These are phyloP conservation scores for Globisporangium nodosum DNA, from an alignment of 352 stramenopile genomes.

Conservation along the genomic window DNA sequence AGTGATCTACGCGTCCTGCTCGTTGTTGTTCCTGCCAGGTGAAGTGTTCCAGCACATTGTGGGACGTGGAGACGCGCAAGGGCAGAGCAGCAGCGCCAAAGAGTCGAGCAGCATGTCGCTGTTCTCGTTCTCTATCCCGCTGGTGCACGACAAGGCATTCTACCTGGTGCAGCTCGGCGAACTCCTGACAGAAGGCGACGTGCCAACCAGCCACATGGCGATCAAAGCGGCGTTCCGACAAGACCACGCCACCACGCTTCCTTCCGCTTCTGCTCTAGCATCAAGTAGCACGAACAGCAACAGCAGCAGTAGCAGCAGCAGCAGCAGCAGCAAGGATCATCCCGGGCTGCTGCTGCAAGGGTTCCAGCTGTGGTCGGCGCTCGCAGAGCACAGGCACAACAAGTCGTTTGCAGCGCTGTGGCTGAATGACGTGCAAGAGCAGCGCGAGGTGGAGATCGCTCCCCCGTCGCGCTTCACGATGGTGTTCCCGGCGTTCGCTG, in stretches of 20 bases:
- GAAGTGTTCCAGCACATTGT: neutral
- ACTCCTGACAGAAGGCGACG: slow-evolving; percentile 22
- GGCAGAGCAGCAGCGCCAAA: neutral
- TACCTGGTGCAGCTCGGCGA: slow-evolving; percentile 30
- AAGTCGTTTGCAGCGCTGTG: slow-evolving; percentile 26
- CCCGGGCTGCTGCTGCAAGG: slow-evolving; percentile 15
- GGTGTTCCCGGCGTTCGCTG: slow-evolving; percentile 13
- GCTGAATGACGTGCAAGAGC: slow-evolving; percentile 7
- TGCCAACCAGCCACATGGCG: slow-evolving; percentile 24
- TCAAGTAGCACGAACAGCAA: no score
- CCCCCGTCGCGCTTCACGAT: slow-evolving; percentile 14
- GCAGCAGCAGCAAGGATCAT: neutral
- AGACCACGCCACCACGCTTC: slow-evolving; percentile 24
- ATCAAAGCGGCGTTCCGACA: slow-evolving; percentile 34
- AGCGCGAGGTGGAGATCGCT: neutral
- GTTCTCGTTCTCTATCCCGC: slow-evolving; percentile 28
- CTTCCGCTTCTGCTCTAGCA: neutral
- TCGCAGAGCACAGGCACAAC: slow-evolving; percentile 25
- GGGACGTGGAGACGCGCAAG: neutral
- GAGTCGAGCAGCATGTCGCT: neutral
- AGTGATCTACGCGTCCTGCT: slow-evolving; percentile 26
- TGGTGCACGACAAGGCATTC: slow-evolving; percentile 26
- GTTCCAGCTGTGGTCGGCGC: slow-evolving; percentile 32
- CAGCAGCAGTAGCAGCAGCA: neutral
- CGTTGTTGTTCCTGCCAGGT: slow-evolving; percentile 33